These are phyloP conservation scores for Claviceps humidiphila DNA, from an alignment of 2,329 filamentous ascomycete species.

Conservation along the genomic window DNA sequence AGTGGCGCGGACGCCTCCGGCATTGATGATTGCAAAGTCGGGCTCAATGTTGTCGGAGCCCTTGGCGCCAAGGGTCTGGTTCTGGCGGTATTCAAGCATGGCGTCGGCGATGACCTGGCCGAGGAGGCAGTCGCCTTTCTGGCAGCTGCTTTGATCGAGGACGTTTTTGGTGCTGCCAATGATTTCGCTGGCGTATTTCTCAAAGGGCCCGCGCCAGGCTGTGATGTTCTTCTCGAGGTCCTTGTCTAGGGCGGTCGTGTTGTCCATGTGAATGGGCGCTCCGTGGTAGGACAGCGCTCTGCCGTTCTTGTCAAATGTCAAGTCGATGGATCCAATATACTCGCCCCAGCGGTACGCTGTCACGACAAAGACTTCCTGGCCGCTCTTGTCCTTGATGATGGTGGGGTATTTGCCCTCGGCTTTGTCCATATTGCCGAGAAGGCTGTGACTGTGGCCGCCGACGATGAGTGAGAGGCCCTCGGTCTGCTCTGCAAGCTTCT, in stretches of 20 bases:
- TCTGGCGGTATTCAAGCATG: slow-evolving; percentile 46
- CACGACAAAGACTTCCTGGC: slow-evolving; percentile 55
- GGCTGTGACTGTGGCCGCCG: slow-evolving; percentile 47
- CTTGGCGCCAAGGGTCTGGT: slow-evolving; percentile 22
- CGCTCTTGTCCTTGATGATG: slow-evolving; percentile 44
- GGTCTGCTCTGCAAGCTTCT: slow-evolving; percentile 44
- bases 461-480: slow-evolving; percentile 56
- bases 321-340: slow-evolving; percentile 54
- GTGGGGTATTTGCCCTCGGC: slow-evolving; percentile 51
- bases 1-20: slow-evolving; percentile 49
- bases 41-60: slow-evolving; percentile 20
- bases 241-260: slow-evolving; percentile 43
- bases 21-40: slow-evolving; percentile 49
- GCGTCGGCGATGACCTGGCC: slow-evolving; percentile 44
- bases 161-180: slow-evolving; percentile 29
- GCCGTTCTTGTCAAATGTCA: slow-evolving; percentile 47
- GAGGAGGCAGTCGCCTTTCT: slow-evolving; percentile 42
- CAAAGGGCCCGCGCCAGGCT: slow-evolving; percentile 47
- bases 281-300: slow-evolving; percentile 50
- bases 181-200: slow-evolving; percentile 38
- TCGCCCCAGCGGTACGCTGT: slow-evolving; percentile 57
- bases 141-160: slow-evolving; percentile 47
- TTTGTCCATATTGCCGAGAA: slow-evolving; percentile 44
- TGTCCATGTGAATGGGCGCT: slow-evolving; percentile 50
- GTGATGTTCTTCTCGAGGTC: slow-evolving; percentile 44